A percentile compares a stretch with the other conserved stretches of the same genome.
Conservation (phyloP, 2,329 filamentous ascomycete genomes). For the Colletotrichum magnum region DNA sequence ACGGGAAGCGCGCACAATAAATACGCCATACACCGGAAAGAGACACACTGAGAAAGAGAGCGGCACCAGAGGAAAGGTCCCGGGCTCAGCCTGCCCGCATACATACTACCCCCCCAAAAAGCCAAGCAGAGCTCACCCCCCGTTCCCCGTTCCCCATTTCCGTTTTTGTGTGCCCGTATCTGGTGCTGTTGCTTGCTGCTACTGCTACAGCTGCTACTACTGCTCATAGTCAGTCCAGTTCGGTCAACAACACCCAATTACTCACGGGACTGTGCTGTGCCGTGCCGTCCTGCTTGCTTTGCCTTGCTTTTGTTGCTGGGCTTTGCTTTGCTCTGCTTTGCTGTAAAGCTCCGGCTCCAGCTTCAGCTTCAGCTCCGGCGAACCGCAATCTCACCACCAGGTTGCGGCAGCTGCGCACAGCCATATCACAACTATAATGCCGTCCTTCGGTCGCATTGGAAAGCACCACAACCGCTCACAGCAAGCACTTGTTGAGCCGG, state of each 20-base stretch:
- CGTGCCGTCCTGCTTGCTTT: constrained; percentile 24
- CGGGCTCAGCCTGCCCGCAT: background rate
- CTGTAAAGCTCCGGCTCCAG: background rate
- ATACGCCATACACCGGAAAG: background rate
- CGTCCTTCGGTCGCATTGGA: constrained; percentile 67
- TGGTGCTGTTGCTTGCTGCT: background rate
- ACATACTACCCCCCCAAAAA: background rate
- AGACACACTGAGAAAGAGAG: background rate
- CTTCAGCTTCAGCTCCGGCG: background rate
- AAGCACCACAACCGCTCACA: constrained; percentile 71
- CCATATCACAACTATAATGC: constrained; percentile 57
- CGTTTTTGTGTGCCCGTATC: background rate
- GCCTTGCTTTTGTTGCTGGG: no score
- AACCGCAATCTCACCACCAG: constrained; percentile 1
- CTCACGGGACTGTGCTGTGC: constrained; percentile 20
- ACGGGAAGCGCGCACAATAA: background rate
- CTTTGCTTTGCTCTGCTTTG: constrained; percentile 10
- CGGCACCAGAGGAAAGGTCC: background rate
- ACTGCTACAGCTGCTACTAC: background rate
- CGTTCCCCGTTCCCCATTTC: background rate
- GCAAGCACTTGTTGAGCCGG: constrained; percentile 65
- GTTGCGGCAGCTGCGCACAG: constrained; percentile 32
- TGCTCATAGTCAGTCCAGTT: constrained; percentile 29
- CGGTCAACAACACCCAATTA: constrained; percentile 3
- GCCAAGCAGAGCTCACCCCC: constrained; percentile 17